Percentiles rank a stretch among this genome's conserved stretches.
Conservation (phyloP, 768 basidiomycete genomes). For the Mrakia gelida region DNA sequence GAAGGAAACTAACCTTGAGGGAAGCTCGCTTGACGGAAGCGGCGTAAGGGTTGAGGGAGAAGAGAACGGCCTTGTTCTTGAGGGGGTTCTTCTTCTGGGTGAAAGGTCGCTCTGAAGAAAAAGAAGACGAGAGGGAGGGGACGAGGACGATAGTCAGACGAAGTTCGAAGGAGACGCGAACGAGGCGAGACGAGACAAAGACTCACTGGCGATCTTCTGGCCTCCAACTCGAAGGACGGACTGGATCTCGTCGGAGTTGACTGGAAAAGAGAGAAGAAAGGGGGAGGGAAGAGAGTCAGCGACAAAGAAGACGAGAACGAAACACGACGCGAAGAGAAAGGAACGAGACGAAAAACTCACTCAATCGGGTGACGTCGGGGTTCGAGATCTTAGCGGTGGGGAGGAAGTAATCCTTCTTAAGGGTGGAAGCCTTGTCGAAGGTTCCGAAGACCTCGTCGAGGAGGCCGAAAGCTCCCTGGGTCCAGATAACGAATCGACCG, state of each 20-base stretch:
- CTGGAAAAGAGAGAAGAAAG: neutral
- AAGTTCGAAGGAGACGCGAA: neutral
- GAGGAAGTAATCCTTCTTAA: constrained; percentile 83
- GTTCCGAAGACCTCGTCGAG: constrained; percentile 96
- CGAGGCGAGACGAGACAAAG: neutral
- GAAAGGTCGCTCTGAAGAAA: constrained; percentile 67
- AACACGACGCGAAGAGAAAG: neutral
- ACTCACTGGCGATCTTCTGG: constrained; percentile 61
- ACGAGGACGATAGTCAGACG: too few species aligned
- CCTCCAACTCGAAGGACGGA: constrained; percentile 89
- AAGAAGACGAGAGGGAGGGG: too few species aligned
- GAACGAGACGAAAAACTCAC: constrained; percentile 69
- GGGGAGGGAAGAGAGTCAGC: neutral
- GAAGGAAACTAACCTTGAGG: constrained; percentile 25
- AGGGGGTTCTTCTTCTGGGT: constrained; percentile 97
- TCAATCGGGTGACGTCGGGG: constrained; percentile 93
- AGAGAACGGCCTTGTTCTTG: constrained; percentile 55
- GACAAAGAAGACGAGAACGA: neutral
- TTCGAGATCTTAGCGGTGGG: constrained; percentile 95
- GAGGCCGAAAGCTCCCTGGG: constrained; percentile 82
- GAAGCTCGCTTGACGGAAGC: constrained; percentile 35
- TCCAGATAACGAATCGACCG: constrained; percentile 99
- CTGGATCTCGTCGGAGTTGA: constrained; percentile 68
- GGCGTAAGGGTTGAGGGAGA: constrained; percentile 98
- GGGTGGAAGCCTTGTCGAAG: constrained; percentile 73